A percentile compares a stretch with the other conserved stretches of the same genome.
These are phyloP conservation scores for Bruguiera parviflora DNA, from an alignment of 345 rosid species.

Conservation along the genomic window DNA sequence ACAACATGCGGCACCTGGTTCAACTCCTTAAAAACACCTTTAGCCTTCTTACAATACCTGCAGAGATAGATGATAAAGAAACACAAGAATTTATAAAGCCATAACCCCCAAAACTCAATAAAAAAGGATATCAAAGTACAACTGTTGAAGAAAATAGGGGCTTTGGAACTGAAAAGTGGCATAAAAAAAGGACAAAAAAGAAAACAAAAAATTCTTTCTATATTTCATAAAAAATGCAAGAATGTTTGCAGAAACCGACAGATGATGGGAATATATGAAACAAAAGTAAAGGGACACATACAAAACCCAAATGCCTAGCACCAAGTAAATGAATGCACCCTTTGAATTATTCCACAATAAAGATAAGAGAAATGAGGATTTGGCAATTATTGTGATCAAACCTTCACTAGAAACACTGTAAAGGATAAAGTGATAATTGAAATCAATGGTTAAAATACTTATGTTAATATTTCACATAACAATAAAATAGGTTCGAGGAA, in stretches of 20 bases:
- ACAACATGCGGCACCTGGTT: conserved; percentile 67
- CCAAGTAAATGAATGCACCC: not conserved
- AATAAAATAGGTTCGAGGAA: not conserved
- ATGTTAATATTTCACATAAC: not conserved
- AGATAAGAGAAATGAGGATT: not conserved
- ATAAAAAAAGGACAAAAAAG: too few species aligned
- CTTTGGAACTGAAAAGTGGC: too few species aligned
- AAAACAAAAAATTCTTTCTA: not conserved
- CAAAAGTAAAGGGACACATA: too few species aligned
- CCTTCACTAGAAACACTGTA: not conserved
- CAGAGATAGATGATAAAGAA: conserved; percentile 9
- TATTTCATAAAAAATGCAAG: too few species aligned
- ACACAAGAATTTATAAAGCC: too few species aligned
- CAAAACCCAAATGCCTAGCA: not conserved
- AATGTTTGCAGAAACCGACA: too few species aligned
- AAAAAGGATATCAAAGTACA: not conserved
- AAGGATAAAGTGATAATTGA: not conserved
- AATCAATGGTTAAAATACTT: too few species aligned
- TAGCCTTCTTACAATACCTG: conserved; percentile 82
- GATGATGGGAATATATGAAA: not conserved
- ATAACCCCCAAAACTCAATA: too few species aligned
- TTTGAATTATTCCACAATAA: not conserved
- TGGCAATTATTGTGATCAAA: not conserved
- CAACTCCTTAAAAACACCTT: conserved; percentile 77
- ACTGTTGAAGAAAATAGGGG: too few species aligned